A percentile compares a stretch with the other conserved stretches of the same genome.
phyloP scores from a whole-genome alignment of 1,284 basidiomycete species.

The Ustilago bromivora region DNA sequence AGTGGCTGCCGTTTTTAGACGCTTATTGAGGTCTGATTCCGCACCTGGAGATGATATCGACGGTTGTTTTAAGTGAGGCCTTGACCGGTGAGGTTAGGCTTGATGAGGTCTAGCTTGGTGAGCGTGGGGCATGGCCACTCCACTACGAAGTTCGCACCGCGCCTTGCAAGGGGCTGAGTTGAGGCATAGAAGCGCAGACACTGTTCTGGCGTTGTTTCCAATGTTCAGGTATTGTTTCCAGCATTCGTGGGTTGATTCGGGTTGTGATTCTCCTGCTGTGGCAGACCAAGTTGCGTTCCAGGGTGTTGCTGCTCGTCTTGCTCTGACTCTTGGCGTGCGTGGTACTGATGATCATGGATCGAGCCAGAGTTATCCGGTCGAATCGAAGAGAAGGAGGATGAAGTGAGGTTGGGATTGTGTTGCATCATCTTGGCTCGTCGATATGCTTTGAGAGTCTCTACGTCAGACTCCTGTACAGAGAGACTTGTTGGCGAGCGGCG shows the following conservation, averaged over 20 bases:
- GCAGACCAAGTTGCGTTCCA: conserved; percentile 40
- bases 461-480: conserved; percentile 47
- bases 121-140: neutral
- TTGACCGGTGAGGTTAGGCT: too few species aligned
- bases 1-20: too few species aligned
- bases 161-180: too few species aligned
- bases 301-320: conserved; percentile 32
- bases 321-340: conserved; percentile 4
- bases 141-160: too few species aligned
- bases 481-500: conserved; percentile 41
- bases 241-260: conserved; percentile 34
- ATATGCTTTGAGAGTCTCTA: conserved; percentile 52
- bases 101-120: neutral
- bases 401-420: conserved; percentile 45
- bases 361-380: conserved; percentile 42
- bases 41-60: too few species aligned
- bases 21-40: too few species aligned
- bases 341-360: conserved; percentile 29
- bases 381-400: conserved; percentile 41
- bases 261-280: conserved; percentile 55
- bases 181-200: too few species aligned
- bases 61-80: too few species aligned
- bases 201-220: neutral
- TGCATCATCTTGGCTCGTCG: conserved; percentile 45
- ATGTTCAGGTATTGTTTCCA: conserved; percentile 23